phyloP scores from a whole-genome alignment of 2,329 filamentous ascomycete species.

The Diaporthe sp. region DNA sequence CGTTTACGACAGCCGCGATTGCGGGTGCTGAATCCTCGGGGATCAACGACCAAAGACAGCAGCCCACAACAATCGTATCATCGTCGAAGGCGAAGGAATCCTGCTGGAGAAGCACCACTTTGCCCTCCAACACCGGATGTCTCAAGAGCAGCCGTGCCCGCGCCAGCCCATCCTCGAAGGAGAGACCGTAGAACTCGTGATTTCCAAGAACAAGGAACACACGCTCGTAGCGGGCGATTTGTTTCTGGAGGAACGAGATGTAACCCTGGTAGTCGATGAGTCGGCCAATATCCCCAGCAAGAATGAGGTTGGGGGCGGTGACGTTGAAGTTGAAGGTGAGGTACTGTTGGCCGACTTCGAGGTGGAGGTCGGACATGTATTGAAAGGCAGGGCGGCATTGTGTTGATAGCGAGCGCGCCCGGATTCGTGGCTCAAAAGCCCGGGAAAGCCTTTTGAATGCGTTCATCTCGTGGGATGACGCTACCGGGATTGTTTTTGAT shows the following conservation, averaged over 20 bases:
- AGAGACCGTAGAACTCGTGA: constrained; percentile 66
- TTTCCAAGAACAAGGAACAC: constrained; percentile 67
- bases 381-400: constrained; percentile 48
- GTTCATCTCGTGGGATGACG: neutral
- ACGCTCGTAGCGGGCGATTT: constrained; percentile 57
- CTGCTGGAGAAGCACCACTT: constrained; percentile 60
- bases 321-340: constrained; percentile 56
- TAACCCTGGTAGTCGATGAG: constrained; percentile 62
- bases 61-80: constrained; percentile 66
- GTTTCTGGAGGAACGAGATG: constrained; percentile 61
- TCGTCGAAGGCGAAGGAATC: constrained; percentile 55
- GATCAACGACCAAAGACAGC: constrained; percentile 70
- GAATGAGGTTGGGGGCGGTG: constrained; percentile 58
- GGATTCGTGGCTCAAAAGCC: neutral
- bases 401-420: neutral
- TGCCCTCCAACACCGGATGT: constrained; percentile 55
- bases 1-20: constrained; percentile 63
- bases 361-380: constrained; percentile 65
- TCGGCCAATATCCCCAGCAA: constrained; percentile 66
- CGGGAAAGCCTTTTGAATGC: neutral
- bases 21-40: constrained; percentile 53
- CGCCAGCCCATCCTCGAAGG: constrained; percentile 54
- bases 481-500: too few species aligned
- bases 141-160: constrained; percentile 54
- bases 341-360: constrained; percentile 62